Conservation (phyloP, 306 rosid genomes). For the Arachis hypogaea region DNA sequence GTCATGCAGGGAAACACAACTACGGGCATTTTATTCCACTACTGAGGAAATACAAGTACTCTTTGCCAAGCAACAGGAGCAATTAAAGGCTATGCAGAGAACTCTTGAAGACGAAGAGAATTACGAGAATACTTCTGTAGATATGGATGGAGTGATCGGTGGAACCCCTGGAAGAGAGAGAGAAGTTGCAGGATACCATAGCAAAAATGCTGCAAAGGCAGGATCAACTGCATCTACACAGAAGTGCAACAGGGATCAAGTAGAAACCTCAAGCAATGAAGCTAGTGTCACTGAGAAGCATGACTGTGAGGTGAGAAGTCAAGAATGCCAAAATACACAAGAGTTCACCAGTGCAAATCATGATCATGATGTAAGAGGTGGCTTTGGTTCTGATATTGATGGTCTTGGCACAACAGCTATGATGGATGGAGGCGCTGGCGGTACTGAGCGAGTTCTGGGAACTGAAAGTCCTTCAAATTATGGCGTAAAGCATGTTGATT, state of each 20-base stretch:
- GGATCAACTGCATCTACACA: constrained; percentile 62
- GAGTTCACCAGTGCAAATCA: constrained; percentile 74
- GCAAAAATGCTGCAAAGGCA: constrained; percentile 50
- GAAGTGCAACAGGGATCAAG: constrained; percentile 49
- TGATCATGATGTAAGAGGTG: constrained; percentile 60
- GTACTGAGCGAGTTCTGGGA: constrained; percentile 77
- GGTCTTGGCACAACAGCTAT: constrained; percentile 45
- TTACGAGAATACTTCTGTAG: constrained; percentile 76
- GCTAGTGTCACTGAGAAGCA: constrained; percentile 82
- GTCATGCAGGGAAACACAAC: constrained; percentile 81
- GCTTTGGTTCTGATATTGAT: constrained; percentile 79
- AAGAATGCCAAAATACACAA: constrained; percentile 72
- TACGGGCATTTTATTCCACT: constrained; percentile 92
- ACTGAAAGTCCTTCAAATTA: constrained; percentile 69
- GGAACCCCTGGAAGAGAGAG: constrained; percentile 47
- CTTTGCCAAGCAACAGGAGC: constrained; percentile 93
- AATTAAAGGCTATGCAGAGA: constrained; percentile 87
- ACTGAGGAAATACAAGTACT: constrained; percentile 84
- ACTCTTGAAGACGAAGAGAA: constrained; percentile 93
- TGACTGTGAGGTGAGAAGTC: constrained; percentile 76
- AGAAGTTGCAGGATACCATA: constrained; percentile 43
- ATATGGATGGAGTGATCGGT: constrained; percentile 56
- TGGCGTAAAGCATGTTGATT: constrained; percentile 56
- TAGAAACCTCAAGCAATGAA: constrained; percentile 68
- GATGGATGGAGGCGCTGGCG: constrained; percentile 65